phyloP scores from a whole-genome alignment of 139 green algal species.

The Chlamydomonas schloesseri region DNA sequence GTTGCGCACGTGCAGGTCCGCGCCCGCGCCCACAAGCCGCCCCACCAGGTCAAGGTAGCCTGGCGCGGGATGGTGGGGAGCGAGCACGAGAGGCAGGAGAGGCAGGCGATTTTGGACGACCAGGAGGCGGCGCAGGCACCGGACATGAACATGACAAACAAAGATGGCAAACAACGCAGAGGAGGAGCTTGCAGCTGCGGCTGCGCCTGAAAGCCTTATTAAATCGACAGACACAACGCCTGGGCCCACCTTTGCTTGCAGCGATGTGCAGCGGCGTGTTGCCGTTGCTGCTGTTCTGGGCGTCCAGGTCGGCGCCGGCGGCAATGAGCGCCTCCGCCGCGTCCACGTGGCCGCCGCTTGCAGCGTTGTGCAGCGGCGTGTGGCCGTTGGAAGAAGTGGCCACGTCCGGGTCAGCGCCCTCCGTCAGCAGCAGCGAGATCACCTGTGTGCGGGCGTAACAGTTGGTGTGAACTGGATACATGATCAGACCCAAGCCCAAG shows the following conservation, averaged over 20 bases:
- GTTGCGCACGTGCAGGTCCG: constrained; percentile 23
- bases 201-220: too few relatives aligned
- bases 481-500: too few relatives aligned
- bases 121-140: not conserved
- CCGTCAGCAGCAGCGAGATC: constrained; percentile 10
- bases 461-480: too few relatives aligned
- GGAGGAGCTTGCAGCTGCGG: too few relatives aligned
- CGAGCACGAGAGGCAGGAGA: not conserved
- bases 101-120: not conserved
- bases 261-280: constrained; percentile 39
- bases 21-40: constrained; percentile 1
- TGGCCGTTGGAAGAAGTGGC: not conserved
- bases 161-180: too few relatives aligned
- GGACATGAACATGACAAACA: too few relatives aligned
- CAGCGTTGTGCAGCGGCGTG: constrained; percentile 5
- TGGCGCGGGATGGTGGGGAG: not conserved
- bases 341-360: not conserved
- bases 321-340: not conserved
- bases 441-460: not conserved
- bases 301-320: not conserved
- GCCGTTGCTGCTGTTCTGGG: constrained; percentile 16
- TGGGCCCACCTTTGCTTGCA: constrained; percentile 3
- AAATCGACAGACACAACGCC: too few relatives aligned
- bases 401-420: constrained; percentile 34
- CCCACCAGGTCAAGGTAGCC: constrained; percentile 26